Evolutionary conservation across 495 filamentous ascomycete species (phyloP).

Genomic region (Jackrogersella minutella): DNA sequence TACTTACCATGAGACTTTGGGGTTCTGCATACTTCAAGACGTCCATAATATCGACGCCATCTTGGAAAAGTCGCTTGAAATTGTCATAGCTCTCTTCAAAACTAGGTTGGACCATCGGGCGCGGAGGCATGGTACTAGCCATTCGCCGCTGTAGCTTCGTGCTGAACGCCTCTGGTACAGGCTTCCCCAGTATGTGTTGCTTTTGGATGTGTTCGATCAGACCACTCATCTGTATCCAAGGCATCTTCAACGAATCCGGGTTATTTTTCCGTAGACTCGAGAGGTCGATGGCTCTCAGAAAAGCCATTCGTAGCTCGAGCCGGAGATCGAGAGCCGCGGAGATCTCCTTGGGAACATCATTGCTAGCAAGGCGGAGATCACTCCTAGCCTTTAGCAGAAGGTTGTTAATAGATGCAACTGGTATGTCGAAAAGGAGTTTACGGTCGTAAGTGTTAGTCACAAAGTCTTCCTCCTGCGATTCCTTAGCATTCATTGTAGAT

Average conservation of each 20-base stretch:
- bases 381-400: conserved; percentile 67
- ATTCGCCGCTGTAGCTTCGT: conserved; percentile 87
- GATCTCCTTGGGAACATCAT: conserved; percentile 58
- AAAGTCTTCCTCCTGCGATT: conserved; percentile 90
- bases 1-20: conserved; percentile 70
- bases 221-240: conserved; percentile 57
- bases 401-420: conserved; percentile 62
- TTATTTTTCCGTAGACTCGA: conserved; percentile 50
- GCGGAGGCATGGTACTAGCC: conserved; percentile 90
- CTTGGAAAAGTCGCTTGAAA: conserved; percentile 73
- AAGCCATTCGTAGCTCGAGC: conserved; percentile 68
- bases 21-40: conserved; percentile 73
- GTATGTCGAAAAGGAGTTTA: conserved; percentile 71
- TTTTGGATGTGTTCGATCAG: conserved; percentile 61
- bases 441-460: conserved; percentile 88
- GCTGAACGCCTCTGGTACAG: conserved; percentile 82
- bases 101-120: conserved; percentile 81
- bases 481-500: conserved; percentile 39
- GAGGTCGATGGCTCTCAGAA: conserved; percentile 63
- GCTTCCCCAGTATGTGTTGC: conserved; percentile 67
- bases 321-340: conserved; percentile 68
- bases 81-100: conserved; percentile 75
- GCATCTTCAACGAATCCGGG: conserved; percentile 53
- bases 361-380: conserved; percentile 59
- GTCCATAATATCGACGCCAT: conserved; percentile 73